Evolutionary conservation across 2,329 filamentous ascomycete genomes (phyloP), one percentile per base, ranked within the genome.

Genomic region (Colletotrichum kahawae): DNA sequence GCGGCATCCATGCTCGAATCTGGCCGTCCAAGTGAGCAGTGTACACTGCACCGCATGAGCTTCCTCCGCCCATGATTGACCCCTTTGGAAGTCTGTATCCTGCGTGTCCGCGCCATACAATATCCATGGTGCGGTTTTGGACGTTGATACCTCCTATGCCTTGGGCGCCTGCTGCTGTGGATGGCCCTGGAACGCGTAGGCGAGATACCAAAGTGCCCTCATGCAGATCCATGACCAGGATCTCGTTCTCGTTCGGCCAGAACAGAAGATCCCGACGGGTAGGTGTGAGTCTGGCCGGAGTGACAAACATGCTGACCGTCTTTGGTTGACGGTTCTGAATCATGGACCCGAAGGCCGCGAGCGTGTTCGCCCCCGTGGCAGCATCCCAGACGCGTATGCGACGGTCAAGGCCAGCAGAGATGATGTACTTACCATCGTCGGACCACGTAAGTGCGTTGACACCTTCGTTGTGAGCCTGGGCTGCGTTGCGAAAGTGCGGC

Each of bases 401-500:
- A 64, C 94, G 90, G 82, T 98, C 97, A 73, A 97, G 94, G 0
- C 95, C 96, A 3, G 94, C 90, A 1, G 94, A 95, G 14, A 98
- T 88, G 21, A 98, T 88, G 81, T 94, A 93, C 16, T 87, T 88
- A 1, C 95, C 95, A 80, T 95, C 93, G 75, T 95, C 92, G 1
- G 94, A 96, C 95, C 95, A 98, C 1, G 92, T 88, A 9, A 98
- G 86, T 1, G 94, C 95, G 76, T 98, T 98, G 3, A 97, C 95
- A 2, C 95, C 91, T 4, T 94, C 95, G 13, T 90, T 89, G 80
- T 98, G 96, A 0, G 96, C 95, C 77, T 89, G 90, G 5, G 90
- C 89, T 4, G 89, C 85, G 80, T 79, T 87, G 81, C 85, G 90
- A 57, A 90, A 85, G 63, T 81, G 82, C 31, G 82, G 80, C 33